phyloP scores from a whole-genome alignment of 305 asterid species.

The Caryopteris hybrid region DNA sequence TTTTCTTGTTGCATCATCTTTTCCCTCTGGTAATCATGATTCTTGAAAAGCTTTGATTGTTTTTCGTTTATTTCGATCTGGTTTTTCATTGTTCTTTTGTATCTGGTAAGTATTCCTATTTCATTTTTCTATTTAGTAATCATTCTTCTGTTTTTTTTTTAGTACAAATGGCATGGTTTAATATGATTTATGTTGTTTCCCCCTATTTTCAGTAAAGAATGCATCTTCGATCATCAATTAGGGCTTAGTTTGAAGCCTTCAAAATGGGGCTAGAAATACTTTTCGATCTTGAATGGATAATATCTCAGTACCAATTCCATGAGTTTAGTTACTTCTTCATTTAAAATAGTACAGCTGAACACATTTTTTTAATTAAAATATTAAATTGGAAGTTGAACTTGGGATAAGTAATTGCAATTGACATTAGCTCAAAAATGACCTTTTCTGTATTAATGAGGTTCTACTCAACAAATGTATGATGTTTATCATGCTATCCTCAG shows the following conservation, averaged over 20 bases:
- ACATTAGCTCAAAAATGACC: neutral
- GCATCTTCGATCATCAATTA: constrained; percentile 4
- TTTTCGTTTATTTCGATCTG: neutral
- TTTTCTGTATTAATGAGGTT: neutral
- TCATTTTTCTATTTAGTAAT: neutral
- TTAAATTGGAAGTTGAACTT: neutral
- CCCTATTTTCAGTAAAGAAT: neutral
- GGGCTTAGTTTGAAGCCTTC: neutral
- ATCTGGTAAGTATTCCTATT: neutral
- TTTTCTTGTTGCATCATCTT: constrained; percentile 77
- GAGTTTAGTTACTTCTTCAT: too few relatives aligned
- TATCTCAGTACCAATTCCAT: too few relatives aligned
- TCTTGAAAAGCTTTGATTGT: neutral
- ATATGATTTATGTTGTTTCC: neutral
- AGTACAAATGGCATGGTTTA: neutral
- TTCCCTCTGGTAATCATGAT: constrained; percentile 57
- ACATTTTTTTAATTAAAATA: too few relatives aligned
- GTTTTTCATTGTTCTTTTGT: neutral
- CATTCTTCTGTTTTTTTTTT: neutral
- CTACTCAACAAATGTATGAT: neutral
- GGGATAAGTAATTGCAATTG: neutral
- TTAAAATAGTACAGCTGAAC: too few relatives aligned
- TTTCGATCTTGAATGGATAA: neutral
- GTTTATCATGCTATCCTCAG: neutral
- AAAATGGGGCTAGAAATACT: neutral